These are phyloP conservation scores for Heliosperma pusillum DNA, from an alignment of 148 eudicot genomes.

Conservation along the genomic window DNA sequence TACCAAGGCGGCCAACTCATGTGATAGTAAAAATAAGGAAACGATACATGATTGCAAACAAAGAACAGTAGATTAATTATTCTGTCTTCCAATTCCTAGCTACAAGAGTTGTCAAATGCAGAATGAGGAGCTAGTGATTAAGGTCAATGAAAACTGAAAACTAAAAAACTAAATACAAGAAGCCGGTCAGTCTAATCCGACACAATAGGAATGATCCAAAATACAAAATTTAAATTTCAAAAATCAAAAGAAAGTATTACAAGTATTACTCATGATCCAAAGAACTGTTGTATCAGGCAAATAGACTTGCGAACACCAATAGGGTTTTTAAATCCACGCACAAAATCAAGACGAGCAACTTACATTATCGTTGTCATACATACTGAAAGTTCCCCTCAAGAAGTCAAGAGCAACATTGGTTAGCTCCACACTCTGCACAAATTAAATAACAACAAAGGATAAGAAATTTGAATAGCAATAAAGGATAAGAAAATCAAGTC, in stretches of 20 bases:
- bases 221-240: background rate
- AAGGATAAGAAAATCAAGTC: background rate
- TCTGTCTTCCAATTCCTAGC: background rate
- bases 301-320: background rate
- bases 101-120: background rate
- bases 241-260: background rate
- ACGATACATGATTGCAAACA: background rate
- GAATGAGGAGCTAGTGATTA: background rate
- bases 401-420: constrained; percentile 36
- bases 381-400: constrained; percentile 33
- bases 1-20: background rate
- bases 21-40: background rate
- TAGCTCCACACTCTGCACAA: constrained; percentile 42
- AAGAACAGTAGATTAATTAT: background rate
- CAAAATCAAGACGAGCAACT: constrained; percentile 14
- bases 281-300: background rate
- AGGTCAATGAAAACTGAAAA: background rate
- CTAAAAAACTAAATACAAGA: background rate
- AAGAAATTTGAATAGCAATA: constrained; percentile 9
- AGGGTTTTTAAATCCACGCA: background rate
- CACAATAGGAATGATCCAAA: background rate
- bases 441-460: background rate
- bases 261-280: background rate
- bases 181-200: background rate
- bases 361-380: constrained; percentile 41